Evolutionary conservation across 352 stramenopile genomes (phyloP).

Genomic region (Phytophthora pluvialis): DNA sequence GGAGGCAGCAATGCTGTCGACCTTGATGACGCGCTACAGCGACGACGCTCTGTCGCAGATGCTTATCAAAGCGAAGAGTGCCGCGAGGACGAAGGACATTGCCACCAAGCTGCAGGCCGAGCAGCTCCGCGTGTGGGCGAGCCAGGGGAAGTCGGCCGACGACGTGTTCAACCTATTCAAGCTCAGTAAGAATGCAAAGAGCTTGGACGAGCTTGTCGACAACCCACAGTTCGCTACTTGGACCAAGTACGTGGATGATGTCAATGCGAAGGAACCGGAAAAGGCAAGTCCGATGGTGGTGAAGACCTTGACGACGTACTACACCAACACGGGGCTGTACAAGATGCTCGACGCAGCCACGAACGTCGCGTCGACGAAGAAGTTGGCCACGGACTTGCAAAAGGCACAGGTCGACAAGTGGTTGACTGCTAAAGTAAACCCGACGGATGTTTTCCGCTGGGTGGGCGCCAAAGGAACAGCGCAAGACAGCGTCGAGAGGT

Average conservation of each 20-base stretch:
- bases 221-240: constrained; percentile 9
- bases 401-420: too few species aligned
- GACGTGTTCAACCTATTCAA: background rate
- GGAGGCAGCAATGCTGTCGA: background rate
- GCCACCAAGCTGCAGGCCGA: constrained; percentile 9
- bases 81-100: background rate
- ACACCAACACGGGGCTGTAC: too few species aligned
- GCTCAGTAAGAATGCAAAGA: background rate
- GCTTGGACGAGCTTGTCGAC: background rate
- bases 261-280: background rate
- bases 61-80: constrained; percentile 6
- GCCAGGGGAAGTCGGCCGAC: constrained; percentile 2
- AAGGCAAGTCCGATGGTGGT: constrained; percentile 5
- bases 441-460: too few species aligned
- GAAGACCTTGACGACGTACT: constrained; percentile 12
- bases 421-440: too few species aligned
- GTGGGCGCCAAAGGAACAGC: too few species aligned
- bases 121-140: constrained; percentile 1
- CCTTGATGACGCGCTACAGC: background rate
- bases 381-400: too few species aligned
- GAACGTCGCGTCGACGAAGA: too few species aligned
- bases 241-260: constrained; percentile 12
- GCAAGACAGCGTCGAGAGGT: too few species aligned
- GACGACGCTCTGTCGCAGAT: constrained; percentile 4
- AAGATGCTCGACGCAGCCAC: too few species aligned